These are phyloP conservation scores for Lyophyllum shimeji DNA, from an alignment of 768 basidiomycete species.

Conservation along the genomic window DNA sequence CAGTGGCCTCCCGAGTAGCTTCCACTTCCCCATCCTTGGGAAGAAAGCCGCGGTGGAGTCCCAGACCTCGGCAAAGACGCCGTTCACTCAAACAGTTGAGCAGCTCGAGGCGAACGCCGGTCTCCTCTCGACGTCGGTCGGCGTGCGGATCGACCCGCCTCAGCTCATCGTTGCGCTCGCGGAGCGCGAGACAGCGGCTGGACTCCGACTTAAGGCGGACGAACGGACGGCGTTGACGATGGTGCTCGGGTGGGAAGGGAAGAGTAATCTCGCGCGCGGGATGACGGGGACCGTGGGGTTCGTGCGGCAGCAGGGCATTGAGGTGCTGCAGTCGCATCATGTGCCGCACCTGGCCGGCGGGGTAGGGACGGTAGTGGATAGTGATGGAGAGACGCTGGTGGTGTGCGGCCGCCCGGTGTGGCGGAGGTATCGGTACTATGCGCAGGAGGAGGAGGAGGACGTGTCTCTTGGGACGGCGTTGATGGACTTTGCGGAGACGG, in stretches of 20 bases:
- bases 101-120: slow-evolving; percentile 38
- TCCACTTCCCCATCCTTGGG: slow-evolving; percentile 14
- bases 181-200: slow-evolving; percentile 39
- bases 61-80: slow-evolving; percentile 16
- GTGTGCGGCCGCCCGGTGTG: slow-evolving; percentile 48
- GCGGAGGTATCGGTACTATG: slow-evolving; percentile 52
- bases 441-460: slow-evolving; percentile 28
- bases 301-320: slow-evolving; percentile 21
- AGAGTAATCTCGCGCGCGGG: slow-evolving; percentile 37
- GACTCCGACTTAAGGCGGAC: slow-evolving; percentile 48
- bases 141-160: slow-evolving; percentile 48
- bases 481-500: slow-evolving; percentile 26
- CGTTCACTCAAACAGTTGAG: slow-evolving; percentile 39
- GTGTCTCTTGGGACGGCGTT: slow-evolving; percentile 45
- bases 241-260: slow-evolving; percentile 61
- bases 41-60: slow-evolving; percentile 10
- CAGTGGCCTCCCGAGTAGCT: slow-evolving; percentile 11
- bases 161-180: slow-evolving; percentile 48
- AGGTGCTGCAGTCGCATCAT: slow-evolving; percentile 16
- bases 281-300: slow-evolving; percentile 56
- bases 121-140: slow-evolving; percentile 54
- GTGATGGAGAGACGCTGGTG: not conserved
- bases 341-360: not conserved
- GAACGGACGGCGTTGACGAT: slow-evolving; percentile 53
- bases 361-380: not conserved